Evolutionary conservation across 805 yeast genomes (phyloP).

Genomic region (Yarrowia sp.): DNA sequence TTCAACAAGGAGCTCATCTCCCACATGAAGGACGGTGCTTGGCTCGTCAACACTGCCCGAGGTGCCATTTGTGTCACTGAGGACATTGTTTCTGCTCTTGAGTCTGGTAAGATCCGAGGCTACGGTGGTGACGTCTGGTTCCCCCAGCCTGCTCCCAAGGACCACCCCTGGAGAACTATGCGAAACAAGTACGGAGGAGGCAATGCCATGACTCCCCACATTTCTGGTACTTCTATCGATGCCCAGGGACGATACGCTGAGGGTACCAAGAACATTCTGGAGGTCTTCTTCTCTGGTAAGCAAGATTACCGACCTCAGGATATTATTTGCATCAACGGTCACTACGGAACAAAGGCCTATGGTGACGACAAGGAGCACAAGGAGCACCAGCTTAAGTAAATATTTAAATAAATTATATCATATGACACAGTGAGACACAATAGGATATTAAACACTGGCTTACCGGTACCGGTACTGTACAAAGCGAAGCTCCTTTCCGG

Average conservation of each 20-base stretch:
- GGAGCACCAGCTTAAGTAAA: not conserved
- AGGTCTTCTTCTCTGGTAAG: conserved; percentile 59
- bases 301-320: conserved; percentile 73
- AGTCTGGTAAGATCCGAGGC: conserved; percentile 50
- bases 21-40: not conserved
- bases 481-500: too few relatives aligned
- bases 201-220: not conserved
- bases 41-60: not conserved
- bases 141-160: conserved; percentile 76
- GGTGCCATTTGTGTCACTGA: conserved; percentile 46
- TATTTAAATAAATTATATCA: too few relatives aligned
- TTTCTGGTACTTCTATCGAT: not conserved
- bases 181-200: not conserved
- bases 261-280: conserved; percentile 66
- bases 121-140: conserved; percentile 66
- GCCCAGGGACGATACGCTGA: conserved; percentile 56
- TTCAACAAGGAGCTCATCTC: conserved; percentile 46
- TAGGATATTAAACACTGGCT: too few relatives aligned
- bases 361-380: conserved; percentile 42
- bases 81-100: conserved; percentile 48
- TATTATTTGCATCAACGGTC: conserved; percentile 66
- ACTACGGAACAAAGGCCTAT: conserved; percentile 70
- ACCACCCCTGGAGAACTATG: conserved; percentile 76
- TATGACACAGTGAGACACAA: too few relatives aligned
- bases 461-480: too few relatives aligned